Conservation (phyloP, 441 rosid genomes). For the Pelargonium citronellum region DNA sequence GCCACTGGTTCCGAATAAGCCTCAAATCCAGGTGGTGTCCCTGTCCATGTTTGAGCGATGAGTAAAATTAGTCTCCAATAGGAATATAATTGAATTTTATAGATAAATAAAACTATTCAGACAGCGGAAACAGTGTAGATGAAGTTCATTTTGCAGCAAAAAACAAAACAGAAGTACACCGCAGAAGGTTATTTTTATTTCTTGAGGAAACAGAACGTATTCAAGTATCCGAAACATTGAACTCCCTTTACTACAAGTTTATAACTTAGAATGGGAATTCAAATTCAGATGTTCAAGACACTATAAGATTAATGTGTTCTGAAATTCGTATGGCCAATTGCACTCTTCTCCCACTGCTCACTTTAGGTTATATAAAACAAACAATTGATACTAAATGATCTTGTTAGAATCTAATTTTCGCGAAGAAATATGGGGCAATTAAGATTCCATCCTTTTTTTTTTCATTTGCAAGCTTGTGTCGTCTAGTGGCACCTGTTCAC, state of each 20-base stretch:
- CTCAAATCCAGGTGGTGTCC: conserved; percentile 94
- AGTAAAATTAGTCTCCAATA: conserved; percentile 15
- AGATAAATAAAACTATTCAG: background rate
- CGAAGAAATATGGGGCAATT: background rate
- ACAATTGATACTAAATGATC: background rate
- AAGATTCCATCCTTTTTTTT: background rate
- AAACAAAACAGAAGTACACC: background rate
- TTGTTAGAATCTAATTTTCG: background rate
- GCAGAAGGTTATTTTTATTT: background rate
- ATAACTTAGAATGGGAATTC: background rate
- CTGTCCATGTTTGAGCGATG: conserved; percentile 29
- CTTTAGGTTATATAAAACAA: background rate
- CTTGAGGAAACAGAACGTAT: no score
- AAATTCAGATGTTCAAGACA: background rate
- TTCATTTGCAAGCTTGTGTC: background rate
- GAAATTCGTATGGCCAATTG: background rate
- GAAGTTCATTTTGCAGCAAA: conserved; percentile 1
- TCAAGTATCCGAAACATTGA: background rate
- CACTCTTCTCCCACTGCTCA: background rate
- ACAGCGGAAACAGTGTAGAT: background rate
- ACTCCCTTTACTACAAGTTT: background rate
- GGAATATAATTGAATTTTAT: background rate
- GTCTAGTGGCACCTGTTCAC: background rate
- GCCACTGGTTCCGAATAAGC: conserved; percentile 93
- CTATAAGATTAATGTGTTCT: background rate